phyloP scores from a whole-genome alignment of 306 rosid genomes.

The Rosa chinensis region DNA sequence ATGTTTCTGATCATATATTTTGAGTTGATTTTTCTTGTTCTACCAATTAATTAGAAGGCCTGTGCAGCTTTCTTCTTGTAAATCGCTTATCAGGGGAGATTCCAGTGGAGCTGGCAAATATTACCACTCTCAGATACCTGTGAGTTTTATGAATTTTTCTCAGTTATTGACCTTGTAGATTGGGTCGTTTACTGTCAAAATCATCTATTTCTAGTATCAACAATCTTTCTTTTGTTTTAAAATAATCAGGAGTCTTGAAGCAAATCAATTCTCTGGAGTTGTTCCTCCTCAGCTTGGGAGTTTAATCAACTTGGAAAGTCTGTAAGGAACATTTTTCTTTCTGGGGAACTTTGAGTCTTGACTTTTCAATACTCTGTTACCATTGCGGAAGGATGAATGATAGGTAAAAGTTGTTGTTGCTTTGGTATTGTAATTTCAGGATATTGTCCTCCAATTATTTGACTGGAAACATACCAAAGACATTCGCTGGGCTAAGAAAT shows the following conservation, averaged over 20 bases:
- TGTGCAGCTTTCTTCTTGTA: constrained; percentile 71
- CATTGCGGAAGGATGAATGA: constrained; percentile 18
- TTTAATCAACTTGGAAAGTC: constrained; percentile 47
- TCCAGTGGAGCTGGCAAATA: constrained; percentile 68
- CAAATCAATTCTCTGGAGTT: constrained; percentile 68
- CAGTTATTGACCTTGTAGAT: not conserved
- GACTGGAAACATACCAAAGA: constrained; percentile 58
- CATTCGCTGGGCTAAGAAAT: constrained; percentile 52
- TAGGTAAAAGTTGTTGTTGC: constrained; percentile 13
- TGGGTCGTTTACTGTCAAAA: constrained; percentile 12
- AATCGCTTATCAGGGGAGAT: constrained; percentile 84
- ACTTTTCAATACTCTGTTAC: not conserved
- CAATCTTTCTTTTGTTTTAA: not conserved
- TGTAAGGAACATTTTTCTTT: constrained; percentile 50
- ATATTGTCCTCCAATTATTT: constrained; percentile 71
- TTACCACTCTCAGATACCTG: constrained; percentile 60
- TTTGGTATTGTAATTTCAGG: constrained; percentile 42
- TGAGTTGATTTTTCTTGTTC: constrained; percentile 20
- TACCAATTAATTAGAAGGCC: constrained; percentile 29
- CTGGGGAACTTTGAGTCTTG: not conserved
- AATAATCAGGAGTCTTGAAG: constrained; percentile 65
- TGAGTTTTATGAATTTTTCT: constrained; percentile 38
- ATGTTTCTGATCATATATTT: constrained; percentile 7
- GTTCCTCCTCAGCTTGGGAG: constrained; percentile 72
- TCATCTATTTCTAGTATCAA: constrained; percentile 6